Percentiles rank a stretch among this genome's conserved stretches.
These are phyloP conservation scores for Cymbopogon flexuosus DNA, from an alignment of 202 grass and related monocot species.

Conservation along the genomic window DNA sequence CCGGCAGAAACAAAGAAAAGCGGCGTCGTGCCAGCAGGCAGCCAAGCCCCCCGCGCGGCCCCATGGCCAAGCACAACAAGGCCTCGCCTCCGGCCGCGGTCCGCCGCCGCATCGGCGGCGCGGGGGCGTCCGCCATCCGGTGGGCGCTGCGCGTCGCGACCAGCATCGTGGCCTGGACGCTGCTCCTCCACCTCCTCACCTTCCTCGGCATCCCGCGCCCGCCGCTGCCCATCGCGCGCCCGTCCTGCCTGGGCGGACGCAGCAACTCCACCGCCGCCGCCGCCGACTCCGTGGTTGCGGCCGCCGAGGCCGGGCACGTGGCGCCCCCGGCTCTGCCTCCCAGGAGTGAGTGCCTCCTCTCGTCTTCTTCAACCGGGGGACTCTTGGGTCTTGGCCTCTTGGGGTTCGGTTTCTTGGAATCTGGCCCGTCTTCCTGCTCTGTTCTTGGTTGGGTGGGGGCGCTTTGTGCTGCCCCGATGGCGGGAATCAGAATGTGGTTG, in stretches of 20 bases:
- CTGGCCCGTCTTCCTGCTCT: background rate
- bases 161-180: constrained; percentile 69
- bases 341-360: constrained; percentile 52
- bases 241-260: constrained; percentile 40
- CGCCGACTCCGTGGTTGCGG: background rate
- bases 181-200: constrained; percentile 54
- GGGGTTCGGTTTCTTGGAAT: constrained; percentile 23
- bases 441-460: background rate
- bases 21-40: background rate
- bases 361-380: constrained; percentile 1
- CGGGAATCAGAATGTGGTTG: constrained; percentile 9
- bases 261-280: constrained; percentile 16
- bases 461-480: background rate
- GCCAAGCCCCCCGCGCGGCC: background rate
- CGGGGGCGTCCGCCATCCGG: constrained; percentile 11
- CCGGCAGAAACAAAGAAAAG: background rate
- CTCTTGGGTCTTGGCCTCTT: constrained; percentile 15
- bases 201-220: constrained; percentile 48
- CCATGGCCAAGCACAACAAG: constrained; percentile 41
- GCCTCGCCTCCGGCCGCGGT: constrained; percentile 19
- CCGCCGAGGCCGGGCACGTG: constrained; percentile 12
- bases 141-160: constrained; percentile 53
- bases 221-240: constrained; percentile 38
- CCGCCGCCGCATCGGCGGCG: constrained; percentile 32
- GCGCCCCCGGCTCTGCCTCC: constrained; percentile 40